phyloP scores from a whole-genome alignment of 202 grass and related monocot species.

The Bolboschoenoplectus hybrid region DNA sequence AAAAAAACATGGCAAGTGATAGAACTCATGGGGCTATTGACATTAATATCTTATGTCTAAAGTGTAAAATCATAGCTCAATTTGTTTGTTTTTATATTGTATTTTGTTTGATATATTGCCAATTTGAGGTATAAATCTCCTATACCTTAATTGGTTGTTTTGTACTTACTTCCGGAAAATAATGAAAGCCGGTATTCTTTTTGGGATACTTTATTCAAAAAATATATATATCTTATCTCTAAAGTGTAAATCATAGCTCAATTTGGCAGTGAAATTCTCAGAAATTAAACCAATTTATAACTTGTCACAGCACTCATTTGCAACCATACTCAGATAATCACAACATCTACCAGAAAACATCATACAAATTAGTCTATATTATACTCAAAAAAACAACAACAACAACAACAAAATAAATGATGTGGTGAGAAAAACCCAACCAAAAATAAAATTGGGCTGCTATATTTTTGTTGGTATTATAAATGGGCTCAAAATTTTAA shows the following conservation, averaged over 20 bases:
- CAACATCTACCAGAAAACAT: not conserved
- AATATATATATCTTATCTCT: not conserved
- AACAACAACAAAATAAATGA: not conserved
- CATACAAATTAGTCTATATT: not conserved
- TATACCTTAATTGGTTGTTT: too few relatives aligned
- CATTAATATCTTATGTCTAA: too few relatives aligned
- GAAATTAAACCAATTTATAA: not conserved
- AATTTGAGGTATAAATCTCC: too few relatives aligned
- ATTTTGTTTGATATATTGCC: too few relatives aligned
- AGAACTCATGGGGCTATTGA: too few relatives aligned
- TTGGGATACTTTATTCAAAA: too few relatives aligned
- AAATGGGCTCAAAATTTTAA: not conserved
- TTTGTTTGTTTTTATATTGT: too few relatives aligned
- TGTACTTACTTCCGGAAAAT: too few relatives aligned
- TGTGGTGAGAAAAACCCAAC: not conserved
- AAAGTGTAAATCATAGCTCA: not conserved
- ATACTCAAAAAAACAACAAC: not conserved
- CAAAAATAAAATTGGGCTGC: not conserved
- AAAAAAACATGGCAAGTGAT: too few relatives aligned
- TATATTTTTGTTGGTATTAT: not conserved
- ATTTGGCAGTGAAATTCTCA: not conserved
- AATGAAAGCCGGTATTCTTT: too few relatives aligned
- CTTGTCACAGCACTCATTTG: not conserved
- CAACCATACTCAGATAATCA: not conserved
- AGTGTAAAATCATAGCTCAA: too few relatives aligned